Evolutionary conservation across 805 yeast genomes (phyloP), one percentile per base, ranked within the genome.

Genomic region (Yarrowia divulgata): DNA sequence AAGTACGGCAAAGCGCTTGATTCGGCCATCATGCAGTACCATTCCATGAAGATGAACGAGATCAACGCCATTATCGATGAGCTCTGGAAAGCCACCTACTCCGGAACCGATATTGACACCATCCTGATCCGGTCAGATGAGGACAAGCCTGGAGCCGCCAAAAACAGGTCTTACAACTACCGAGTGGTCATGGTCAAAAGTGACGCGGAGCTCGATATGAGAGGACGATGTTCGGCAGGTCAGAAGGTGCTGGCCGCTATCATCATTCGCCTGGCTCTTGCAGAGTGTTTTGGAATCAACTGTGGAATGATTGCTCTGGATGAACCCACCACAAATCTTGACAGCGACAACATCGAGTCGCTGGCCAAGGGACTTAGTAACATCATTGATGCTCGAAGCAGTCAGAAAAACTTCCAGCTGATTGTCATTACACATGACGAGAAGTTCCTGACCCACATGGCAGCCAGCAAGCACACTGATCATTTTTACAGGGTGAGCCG

Each of bases 221-320:
- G 99, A 71, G 99, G 99, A 0, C 81, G 99, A 70, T 95, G 99
- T 77, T 91, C 97, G 1, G 98, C 99, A 0, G 99, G 99, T 0
- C 99, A 95, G 78, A 91, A 93, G 75, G 98, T 95, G 5, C 79
- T 95, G 57, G 97, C 98, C 0, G 89, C 96, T 48, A 93, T 95
- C 60, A 87, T 95, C 40, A 94, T 95, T 69, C 83, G 99, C 69
- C 80, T 95, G 69, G 97, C 98, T 0, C 81, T 95, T 60, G 95
- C 98, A 1, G 98, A 95, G 78, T 91, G 98, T 75, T 94, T 95
- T 81, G 98, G 99, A 8, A 84, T 88, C 1, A 91, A 90, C 75
- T 94, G 97, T 81, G 99, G 99, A 63, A 90, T 95, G 79, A 91
- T 95, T 73, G 97, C 98, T 0, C 82, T 95, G 48, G 99, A 95